Evolutionary conservation across 441 rosid genomes (phyloP).

Genomic region (Viola pubescens): DNA sequence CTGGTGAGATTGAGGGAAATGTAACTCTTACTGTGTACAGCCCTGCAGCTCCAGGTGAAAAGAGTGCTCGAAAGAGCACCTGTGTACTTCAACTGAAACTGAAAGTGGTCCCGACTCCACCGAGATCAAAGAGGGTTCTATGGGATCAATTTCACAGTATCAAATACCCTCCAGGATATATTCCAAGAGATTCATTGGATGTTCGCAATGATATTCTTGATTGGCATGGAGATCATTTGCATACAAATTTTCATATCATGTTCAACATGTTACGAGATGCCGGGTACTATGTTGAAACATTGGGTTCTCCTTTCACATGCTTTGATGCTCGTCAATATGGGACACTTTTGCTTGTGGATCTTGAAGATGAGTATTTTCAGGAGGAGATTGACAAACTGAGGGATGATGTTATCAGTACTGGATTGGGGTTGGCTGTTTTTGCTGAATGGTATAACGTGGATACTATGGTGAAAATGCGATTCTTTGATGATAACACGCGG

Average conservation of each 20-base stretch:
- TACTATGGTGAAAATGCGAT: constrained; percentile 98
- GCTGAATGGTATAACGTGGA: constrained; percentile 99
- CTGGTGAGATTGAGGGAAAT: constrained; percentile 85
- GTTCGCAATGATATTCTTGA: constrained; percentile 98
- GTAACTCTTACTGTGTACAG: constrained; percentile 59
- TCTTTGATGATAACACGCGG: constrained; percentile 93
- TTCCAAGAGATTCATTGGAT: constrained; percentile 94
- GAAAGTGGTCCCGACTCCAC: constrained; percentile 85
- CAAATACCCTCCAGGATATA: constrained; percentile 97
- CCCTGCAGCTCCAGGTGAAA: constrained; percentile 75
- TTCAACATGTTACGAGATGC: constrained; percentile 93
- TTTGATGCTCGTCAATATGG: constrained; percentile 93
- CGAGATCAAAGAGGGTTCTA: constrained; percentile 73
- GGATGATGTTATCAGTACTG: constrained; percentile 70
- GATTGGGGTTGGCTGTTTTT: constrained; percentile 80
- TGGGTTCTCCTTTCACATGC: constrained; percentile 96
- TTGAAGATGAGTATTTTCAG: constrained; percentile 86
- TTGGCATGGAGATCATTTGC: constrained; percentile 99
- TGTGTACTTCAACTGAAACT: constrained; percentile 76
- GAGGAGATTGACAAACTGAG: constrained; percentile 90
- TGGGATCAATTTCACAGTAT: constrained; percentile 99
- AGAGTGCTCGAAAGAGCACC: constrained; percentile 47
- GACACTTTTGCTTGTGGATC: constrained; percentile 91
- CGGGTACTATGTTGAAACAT: constrained; percentile 88
- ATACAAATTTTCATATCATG: constrained; percentile 92